These are phyloP conservation scores for Dryas drummondii DNA, from an alignment of 306 rosid species.

Conservation along the genomic window DNA sequence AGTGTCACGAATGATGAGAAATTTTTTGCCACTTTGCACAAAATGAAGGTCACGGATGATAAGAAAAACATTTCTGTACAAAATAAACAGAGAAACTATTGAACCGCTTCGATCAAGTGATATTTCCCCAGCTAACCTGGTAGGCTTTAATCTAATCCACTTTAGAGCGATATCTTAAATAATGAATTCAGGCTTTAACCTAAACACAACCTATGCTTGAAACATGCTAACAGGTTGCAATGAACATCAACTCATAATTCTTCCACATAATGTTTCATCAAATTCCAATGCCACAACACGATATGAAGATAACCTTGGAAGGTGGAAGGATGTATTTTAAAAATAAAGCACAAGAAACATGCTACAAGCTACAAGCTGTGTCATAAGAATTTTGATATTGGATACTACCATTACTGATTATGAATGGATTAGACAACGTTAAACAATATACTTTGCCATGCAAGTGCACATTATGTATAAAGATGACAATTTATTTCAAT, in stretches of 20 bases:
- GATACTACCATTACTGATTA: neutral
- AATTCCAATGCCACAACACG: neutral
- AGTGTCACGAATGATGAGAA: no score
- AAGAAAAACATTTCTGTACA: neutral
- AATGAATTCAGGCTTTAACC: neutral
- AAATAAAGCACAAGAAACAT: neutral
- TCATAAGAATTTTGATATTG: neutral
- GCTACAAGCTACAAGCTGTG: neutral
- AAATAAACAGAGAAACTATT: neutral
- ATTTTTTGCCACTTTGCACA: neutral
- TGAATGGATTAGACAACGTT: neutral
- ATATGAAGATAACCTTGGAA: neutral
- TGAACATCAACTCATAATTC: neutral
- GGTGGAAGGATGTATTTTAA: neutral
- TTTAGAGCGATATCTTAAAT: neutral
- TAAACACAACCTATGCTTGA: neutral
- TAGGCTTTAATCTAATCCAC: neutral
- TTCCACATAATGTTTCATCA: neutral
- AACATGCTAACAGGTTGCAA: neutral
- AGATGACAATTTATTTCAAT: neutral
- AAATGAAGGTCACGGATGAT: neutral
- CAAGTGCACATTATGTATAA: neutral
- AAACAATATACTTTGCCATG: neutral
- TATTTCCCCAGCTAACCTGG: neutral
- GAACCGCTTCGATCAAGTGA: constrained; percentile 7